Evolutionary conservation across 2,329 filamentous ascomycete genomes (phyloP).

Genomic region (Podosphaera fusca): DNA sequence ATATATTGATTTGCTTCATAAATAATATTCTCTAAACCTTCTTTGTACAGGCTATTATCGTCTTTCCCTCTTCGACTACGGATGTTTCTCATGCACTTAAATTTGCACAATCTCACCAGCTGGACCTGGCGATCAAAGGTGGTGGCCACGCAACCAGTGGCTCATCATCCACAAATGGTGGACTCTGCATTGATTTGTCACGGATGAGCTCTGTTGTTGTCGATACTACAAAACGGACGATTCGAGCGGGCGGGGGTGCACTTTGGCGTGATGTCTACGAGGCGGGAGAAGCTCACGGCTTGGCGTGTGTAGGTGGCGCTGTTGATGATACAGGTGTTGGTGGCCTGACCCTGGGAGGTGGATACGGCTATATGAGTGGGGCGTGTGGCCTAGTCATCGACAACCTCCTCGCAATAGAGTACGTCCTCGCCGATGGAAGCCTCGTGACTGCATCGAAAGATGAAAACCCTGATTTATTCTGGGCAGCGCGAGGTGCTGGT

Average conservation of each 20-base stretch:
- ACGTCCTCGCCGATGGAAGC: slow-evolving; percentile 8
- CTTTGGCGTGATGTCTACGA: slow-evolving; percentile 11
- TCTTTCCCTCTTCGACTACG: slow-evolving; percentile 5
- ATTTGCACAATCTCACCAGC: slow-evolving; percentile 4
- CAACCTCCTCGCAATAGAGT: slow-evolving; percentile 7
- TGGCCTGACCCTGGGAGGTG: slow-evolving; percentile 8
- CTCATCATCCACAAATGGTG: slow-evolving; percentile 8
- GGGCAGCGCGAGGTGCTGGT: slow-evolving; percentile 9
- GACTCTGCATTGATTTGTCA: slow-evolving; percentile 8
- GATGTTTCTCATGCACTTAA: slow-evolving; percentile 7
- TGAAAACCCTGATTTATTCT: slow-evolving; percentile 8
- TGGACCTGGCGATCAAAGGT: slow-evolving; percentile 6
- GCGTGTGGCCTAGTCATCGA: slow-evolving; percentile 9
- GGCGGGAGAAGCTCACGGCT: slow-evolving; percentile 4
- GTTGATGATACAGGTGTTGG: slow-evolving; percentile 6
- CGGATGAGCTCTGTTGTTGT: slow-evolving; percentile 7
- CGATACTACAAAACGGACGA: slow-evolving; percentile 4
- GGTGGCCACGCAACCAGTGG: slow-evolving; percentile 8
- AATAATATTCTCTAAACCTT: not conserved
- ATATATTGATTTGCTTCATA: not conserved
- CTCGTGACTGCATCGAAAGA: slow-evolving; percentile 5
- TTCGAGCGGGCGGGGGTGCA: slow-evolving; percentile 8
- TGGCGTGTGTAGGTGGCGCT: slow-evolving; percentile 10
- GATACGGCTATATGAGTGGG: slow-evolving; percentile 30
- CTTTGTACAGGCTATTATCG: slow-evolving; percentile 5